Evolutionary conservation across 1,284 basidiomycete species (phyloP), one percentile per base, ranked within the genome.

Genomic region (Peniophora sp.): DNA sequence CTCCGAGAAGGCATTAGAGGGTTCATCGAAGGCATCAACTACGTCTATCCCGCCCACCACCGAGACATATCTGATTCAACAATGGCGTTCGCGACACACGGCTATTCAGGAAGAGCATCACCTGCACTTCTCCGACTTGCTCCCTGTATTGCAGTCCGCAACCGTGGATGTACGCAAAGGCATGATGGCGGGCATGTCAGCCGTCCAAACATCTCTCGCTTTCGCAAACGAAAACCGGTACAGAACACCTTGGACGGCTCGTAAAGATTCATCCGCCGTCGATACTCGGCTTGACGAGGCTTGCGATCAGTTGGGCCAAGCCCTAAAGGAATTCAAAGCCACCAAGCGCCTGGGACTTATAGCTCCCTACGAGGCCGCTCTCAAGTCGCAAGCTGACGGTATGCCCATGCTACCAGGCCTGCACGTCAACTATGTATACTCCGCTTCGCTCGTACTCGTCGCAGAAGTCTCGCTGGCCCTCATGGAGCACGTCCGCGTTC

Each of bases 151-250:
- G 51, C 63, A 64, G 10, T 58, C 65, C 14, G 64, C 72, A 2
- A 80, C 79, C 0, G 50, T 57, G 10, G 66, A 70, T 1, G 63
- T 82, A 0, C 73, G 79, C 16, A 47, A 56, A 3, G 66, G 74
- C 0, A 67, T 67, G 27, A 56, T 65, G 5, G 61, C 54, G 2
- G 73, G 65, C 2, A 61, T 79, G n/a, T 57, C 50, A 0, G 57
- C 65, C 22, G 63, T 66, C 9, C 60, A 68, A 23, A 57, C 59
- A 3, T 67, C 70, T 48, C 55, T 82, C 24, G 62, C 69, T 16
- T 60, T 67, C 44, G 64, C 78, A 54, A 83, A 84, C 60, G 65
- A 63, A 14, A 66, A 68, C 12, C 69, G 81, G 25, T 83, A 75
- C 69, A 35, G 20, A 12, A 55, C 56, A 56, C 56, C 61, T 12